Evolutionary conservation across 768 basidiomycete genomes (phyloP).

Genomic region (Kwoniella sp.): DNA sequence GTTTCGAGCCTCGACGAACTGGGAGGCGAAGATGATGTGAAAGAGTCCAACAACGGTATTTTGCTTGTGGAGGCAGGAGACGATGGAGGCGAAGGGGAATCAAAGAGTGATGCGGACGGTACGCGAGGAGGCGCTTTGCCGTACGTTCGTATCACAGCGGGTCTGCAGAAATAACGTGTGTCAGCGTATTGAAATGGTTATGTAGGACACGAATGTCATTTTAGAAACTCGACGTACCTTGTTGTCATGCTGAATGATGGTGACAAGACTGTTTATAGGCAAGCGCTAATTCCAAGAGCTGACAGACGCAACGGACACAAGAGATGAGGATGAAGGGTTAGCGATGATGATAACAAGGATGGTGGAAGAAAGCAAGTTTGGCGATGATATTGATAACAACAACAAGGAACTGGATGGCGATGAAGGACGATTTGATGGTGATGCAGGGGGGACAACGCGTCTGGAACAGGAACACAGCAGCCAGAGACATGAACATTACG

Average conservation of each 20-base stretch:
- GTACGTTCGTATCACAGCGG: slow-evolving; percentile 37
- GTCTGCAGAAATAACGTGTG: slow-evolving; percentile 26
- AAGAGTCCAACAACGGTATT: background rate
- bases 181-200: background rate
- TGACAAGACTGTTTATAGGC: background rate
- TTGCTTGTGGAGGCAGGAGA: background rate
- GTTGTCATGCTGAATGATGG: slow-evolving; percentile 8
- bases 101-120: slow-evolving; percentile 22
- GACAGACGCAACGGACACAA: too few relatives aligned
- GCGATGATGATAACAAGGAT: background rate
- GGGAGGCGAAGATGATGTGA: slow-evolving; percentile 22
- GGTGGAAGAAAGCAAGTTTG: too few relatives aligned
- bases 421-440: slow-evolving; percentile 3
- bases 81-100: slow-evolving; percentile 13
- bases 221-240: slow-evolving; percentile 8
- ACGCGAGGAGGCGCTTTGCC: slow-evolving; percentile 21
- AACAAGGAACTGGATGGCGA: background rate
- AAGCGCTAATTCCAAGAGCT: too few relatives aligned
- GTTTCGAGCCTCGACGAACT: slow-evolving; percentile 17
- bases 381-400: too few relatives aligned
- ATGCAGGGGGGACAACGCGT: background rate
- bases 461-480: background rate
- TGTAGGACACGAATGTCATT: too few relatives aligned
- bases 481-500: slow-evolving; percentile 9
- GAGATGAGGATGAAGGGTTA: background rate